phyloP scores from a whole-genome alignment of 1,284 basidiomycete species.

The Naganishia cerealis region DNA sequence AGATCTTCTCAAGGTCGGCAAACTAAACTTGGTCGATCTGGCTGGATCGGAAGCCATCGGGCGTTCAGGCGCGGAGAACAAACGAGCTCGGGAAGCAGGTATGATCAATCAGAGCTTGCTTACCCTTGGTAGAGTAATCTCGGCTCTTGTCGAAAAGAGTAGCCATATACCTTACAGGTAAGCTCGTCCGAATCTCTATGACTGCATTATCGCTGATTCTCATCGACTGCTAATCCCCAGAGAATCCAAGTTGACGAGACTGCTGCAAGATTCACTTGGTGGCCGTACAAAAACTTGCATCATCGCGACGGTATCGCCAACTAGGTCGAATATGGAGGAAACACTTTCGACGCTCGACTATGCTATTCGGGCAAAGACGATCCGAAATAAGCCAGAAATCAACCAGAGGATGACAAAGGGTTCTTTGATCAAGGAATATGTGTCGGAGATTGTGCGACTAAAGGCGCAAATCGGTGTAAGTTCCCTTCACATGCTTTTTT shows the following conservation, averaged over 20 bases:
- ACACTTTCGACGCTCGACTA: slow-evolving; percentile 98
- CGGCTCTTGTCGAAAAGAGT: slow-evolving; percentile 88
- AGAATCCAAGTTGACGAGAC: slow-evolving; percentile 83
- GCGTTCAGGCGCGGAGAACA: slow-evolving; percentile 90
- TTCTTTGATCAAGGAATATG: slow-evolving; percentile 88
- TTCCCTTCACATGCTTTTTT: not conserved
- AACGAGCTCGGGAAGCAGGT: slow-evolving; percentile 91
- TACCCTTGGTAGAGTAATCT: slow-evolving; percentile 94
- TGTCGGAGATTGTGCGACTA: slow-evolving; percentile 90
- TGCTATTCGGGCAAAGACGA: slow-evolving; percentile 91
- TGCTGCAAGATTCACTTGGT: slow-evolving; percentile 98
- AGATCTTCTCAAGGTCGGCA: slow-evolving; percentile 59
- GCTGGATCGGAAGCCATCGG: slow-evolving; percentile 98
- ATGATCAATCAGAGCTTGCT: slow-evolving; percentile 99
- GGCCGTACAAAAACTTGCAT: slow-evolving; percentile 97
- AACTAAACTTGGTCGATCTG: slow-evolving; percentile 53
- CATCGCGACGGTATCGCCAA: slow-evolving; percentile 91
- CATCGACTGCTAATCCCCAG: slow-evolving; percentile 33
- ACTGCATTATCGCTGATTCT: not conserved
- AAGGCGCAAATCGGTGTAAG: slow-evolving; percentile 70
- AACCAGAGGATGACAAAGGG: slow-evolving; percentile 93
- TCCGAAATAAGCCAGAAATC: slow-evolving; percentile 91
- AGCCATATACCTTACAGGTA: slow-evolving; percentile 91
- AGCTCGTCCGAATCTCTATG: slow-evolving; percentile 36
- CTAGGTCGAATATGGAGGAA: slow-evolving; percentile 90